Percentiles rank a stretch among this genome's conserved stretches.
phyloP scores from a whole-genome alignment of 78 protist genomes.

The Capsaspora owczarzaki region DNA sequence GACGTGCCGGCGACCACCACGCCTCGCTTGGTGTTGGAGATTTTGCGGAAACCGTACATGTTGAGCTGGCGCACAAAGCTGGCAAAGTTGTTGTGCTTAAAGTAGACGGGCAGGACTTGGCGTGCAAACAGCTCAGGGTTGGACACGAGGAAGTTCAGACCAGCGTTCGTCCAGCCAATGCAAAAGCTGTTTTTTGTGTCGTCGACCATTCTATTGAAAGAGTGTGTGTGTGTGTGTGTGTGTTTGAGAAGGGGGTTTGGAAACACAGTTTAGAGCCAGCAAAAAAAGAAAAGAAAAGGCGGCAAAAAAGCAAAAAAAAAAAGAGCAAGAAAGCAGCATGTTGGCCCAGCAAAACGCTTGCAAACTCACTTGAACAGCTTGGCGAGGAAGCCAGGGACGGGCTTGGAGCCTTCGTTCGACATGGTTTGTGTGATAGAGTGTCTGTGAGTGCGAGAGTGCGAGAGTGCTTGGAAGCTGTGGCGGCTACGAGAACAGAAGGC shows the following conservation, averaged over 20 bases:
- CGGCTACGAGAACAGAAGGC: no score
- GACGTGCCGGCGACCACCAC: constrained; percentile 9
- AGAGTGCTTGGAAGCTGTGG: no score
- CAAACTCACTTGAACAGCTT: no score
- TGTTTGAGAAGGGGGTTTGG: not conserved
- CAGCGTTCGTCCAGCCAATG: constrained; percentile 24
- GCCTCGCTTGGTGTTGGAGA: not conserved
- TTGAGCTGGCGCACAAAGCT: constrained; percentile 38
- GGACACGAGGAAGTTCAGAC: constrained; percentile 7
- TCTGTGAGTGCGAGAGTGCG: no score
- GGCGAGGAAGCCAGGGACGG: no score
- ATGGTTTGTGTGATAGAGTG: no score
- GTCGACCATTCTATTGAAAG: not conserved
- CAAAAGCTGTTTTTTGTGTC: not conserved
- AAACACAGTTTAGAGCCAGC: no score
- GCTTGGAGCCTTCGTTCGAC: no score
- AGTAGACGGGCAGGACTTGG: constrained; percentile 31
- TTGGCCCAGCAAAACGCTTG: no score
- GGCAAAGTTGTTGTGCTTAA: constrained; percentile 52
- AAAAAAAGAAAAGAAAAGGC: no score
- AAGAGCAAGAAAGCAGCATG: no score
- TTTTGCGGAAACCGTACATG: not conserved
- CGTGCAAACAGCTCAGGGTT: not conserved
- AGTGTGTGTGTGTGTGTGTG: not conserved
- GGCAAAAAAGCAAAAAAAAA: no score